These are phyloP conservation scores for Microdochium trichocladiopsis DNA, from an alignment of 2,329 filamentous ascomycete species.

Conservation along the genomic window DNA sequence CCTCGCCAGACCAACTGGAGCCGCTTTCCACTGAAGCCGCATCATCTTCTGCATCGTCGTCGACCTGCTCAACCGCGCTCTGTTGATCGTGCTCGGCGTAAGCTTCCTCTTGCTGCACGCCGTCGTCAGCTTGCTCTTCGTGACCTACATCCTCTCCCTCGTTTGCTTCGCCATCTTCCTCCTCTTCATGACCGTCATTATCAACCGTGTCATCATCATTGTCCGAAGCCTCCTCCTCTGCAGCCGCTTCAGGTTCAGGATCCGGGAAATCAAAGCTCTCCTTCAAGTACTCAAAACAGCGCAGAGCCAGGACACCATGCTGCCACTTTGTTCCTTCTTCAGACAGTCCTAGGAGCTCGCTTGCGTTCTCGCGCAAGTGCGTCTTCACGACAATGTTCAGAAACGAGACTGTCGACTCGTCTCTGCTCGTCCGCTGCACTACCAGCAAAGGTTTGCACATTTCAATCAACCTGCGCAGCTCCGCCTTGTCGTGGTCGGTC, in stretches of 20 bases:
- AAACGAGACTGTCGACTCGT: constrained; percentile 17
- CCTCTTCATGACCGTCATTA: not conserved
- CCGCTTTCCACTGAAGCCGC: not conserved
- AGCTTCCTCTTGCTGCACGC: not conserved
- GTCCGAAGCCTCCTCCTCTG: not conserved
- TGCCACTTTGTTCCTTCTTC: constrained; percentile 30
- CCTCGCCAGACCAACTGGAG: constrained; percentile 3
- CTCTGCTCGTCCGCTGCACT: constrained; percentile 11
- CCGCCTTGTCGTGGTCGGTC: constrained; percentile 19
- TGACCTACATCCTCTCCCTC: constrained; percentile 1
- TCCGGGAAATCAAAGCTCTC: constrained; percentile 21
- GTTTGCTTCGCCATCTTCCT: constrained; percentile 2
- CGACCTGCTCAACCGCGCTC: not conserved
- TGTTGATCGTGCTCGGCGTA: not conserved
- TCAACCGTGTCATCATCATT: constrained; percentile 1
- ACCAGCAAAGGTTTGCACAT: constrained; percentile 28
- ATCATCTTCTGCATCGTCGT: constrained; percentile 3
- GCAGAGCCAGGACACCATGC: constrained; percentile 30
- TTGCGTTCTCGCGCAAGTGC: constrained; percentile 29
- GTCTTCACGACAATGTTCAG: constrained; percentile 27
- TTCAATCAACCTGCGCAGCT: constrained; percentile 25
- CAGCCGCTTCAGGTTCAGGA: constrained; percentile 7
- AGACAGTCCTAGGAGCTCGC: constrained; percentile 24
- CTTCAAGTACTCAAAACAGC: constrained; percentile 28
- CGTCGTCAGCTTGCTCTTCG: constrained; percentile 1